phyloP scores from a whole-genome alignment of 148 eudicot genomes.

The Rhododendron henanense region DNA sequence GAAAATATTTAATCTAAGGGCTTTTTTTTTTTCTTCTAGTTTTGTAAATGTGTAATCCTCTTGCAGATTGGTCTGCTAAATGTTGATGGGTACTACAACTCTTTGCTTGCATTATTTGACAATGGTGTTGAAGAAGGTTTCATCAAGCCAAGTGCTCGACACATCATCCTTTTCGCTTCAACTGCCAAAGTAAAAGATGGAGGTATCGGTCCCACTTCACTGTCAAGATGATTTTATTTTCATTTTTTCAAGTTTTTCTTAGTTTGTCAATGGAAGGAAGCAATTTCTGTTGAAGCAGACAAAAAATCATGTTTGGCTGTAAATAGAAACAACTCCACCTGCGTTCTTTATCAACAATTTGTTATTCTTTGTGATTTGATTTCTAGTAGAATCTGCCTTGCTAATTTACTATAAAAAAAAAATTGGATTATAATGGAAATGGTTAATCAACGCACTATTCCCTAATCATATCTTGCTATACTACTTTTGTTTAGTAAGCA shows the following conservation, averaged over 20 bases:
- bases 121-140: slow-evolving; percentile 69
- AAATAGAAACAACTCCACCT: background rate
- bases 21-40: background rate
- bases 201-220: slow-evolving; percentile 36
- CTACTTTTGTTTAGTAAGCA: too few species aligned
- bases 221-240: background rate
- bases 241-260: background rate
- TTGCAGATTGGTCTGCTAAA: too few species aligned
- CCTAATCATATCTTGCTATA: too few species aligned
- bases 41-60: background rate
- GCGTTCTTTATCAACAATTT: background rate
- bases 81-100: too few species aligned
- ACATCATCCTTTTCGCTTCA: slow-evolving; percentile 72
- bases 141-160: slow-evolving; percentile 72
- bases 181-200: slow-evolving; percentile 66
- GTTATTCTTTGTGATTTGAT: slow-evolving; percentile 17
- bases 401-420: background rate
- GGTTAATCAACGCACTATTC: too few species aligned
- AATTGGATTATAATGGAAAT: too few species aligned
- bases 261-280: too few species aligned
- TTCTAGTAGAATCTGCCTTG: slow-evolving; percentile 27
- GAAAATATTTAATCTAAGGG: background rate
- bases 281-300: background rate
- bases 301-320: background rate
- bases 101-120: too few species aligned